phyloP scores from a whole-genome alignment of 179 eudicot genomes.

The Vitellaria paradoxa region DNA sequence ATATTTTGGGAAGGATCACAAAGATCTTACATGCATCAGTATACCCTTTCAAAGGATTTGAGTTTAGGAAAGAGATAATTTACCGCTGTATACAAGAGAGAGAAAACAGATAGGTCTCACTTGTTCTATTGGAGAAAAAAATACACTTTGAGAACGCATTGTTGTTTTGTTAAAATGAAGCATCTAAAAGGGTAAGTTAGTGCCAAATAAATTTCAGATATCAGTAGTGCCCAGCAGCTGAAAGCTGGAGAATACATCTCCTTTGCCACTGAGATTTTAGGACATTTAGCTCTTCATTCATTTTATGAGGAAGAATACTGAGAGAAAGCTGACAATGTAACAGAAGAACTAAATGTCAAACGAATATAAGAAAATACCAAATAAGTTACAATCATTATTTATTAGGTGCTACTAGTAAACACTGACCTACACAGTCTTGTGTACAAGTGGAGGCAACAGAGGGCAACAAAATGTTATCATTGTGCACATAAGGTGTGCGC shows the following conservation, averaged over 20 bases:
- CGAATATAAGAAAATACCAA: background rate
- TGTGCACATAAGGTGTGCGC: background rate
- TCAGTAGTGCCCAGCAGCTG: background rate
- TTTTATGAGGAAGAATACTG: too few relatives aligned
- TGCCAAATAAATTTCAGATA: background rate
- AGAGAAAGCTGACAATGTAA: background rate
- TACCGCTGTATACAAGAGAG: background rate
- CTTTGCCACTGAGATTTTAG: background rate
- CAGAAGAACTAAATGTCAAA: background rate
- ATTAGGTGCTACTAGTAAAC: background rate
- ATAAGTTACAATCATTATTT: background rate
- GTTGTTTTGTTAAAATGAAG: background rate
- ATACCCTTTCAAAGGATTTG: too few relatives aligned
- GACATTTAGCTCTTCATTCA: too few relatives aligned
- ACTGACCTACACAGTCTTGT: slow-evolving; percentile 18
- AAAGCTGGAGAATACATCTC: background rate
- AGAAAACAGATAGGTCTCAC: background rate
- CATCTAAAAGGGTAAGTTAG: background rate
- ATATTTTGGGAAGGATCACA: too few relatives aligned
- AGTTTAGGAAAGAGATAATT: background rate
- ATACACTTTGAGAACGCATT: background rate
- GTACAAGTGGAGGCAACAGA: slow-evolving; percentile 13
- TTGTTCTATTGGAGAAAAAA: background rate
- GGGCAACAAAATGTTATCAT: background rate
- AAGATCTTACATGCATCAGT: too few relatives aligned